Conservation (phyloP, 345 rosid species). For the Arabis hirsuta region DNA sequence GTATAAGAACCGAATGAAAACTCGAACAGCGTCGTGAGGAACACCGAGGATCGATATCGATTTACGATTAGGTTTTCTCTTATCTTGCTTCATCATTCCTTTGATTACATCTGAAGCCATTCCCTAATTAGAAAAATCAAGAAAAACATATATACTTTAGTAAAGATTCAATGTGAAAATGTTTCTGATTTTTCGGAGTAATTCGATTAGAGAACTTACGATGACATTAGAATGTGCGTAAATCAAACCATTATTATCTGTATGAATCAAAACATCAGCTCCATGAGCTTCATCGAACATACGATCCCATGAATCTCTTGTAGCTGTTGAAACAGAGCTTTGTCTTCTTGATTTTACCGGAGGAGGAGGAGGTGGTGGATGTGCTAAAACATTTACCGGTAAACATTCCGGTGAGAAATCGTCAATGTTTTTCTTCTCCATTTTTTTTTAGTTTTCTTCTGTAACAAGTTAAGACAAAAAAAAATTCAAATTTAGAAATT, state of each 20-base stretch:
- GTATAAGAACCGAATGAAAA: slow-evolving; percentile 75
- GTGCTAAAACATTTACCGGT: slow-evolving; percentile 8
- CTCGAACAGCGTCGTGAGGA: slow-evolving; percentile 74
- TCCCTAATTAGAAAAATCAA: slow-evolving; percentile 50
- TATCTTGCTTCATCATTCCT: slow-evolving; percentile 71
- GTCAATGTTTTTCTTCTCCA: slow-evolving; percentile 20
- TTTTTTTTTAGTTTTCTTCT: slow-evolving; percentile 7
- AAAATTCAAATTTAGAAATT: slow-evolving; percentile 12
- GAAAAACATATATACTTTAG: background rate
- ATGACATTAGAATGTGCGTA: slow-evolving; percentile 77
- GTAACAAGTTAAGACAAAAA: slow-evolving; percentile 13
- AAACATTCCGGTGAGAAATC: slow-evolving; percentile 33
- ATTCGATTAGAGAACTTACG: slow-evolving; percentile 51
- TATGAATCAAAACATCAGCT: slow-evolving; percentile 66
- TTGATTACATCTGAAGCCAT: slow-evolving; percentile 79
- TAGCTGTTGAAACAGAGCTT: slow-evolving; percentile 44
- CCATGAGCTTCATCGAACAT: slow-evolving; percentile 73
- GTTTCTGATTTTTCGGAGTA: background rate
- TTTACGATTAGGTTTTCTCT: slow-evolving; percentile 45
- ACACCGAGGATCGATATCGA: slow-evolving; percentile 71
- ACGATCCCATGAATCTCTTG: slow-evolving; percentile 72
- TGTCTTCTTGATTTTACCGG: slow-evolving; percentile 2
- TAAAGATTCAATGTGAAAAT: background rate
- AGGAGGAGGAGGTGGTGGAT: slow-evolving; percentile 26
- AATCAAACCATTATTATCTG: slow-evolving; percentile 57